A percentile compares a stretch with the other conserved stretches of the same genome.
Evolutionary conservation across 2,329 filamentous ascomycete genomes (phyloP).

Genomic region (Cercospora sesami): DNA sequence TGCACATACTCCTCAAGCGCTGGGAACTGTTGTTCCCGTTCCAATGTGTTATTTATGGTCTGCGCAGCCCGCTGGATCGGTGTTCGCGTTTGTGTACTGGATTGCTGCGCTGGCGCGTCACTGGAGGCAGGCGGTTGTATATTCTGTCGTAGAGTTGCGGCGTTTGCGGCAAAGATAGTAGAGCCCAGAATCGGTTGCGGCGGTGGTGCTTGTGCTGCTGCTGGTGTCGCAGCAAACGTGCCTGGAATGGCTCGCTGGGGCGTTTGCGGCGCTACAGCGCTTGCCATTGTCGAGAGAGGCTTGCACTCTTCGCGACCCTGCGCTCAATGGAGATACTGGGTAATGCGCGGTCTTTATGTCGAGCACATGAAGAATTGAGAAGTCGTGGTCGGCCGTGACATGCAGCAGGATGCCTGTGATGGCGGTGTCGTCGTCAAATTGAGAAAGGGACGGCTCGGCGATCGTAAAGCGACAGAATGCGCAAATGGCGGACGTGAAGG

Average conservation of each 20-base stretch:
- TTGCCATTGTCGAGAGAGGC: constrained; percentile 29
- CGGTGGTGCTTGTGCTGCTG: constrained; percentile 39
- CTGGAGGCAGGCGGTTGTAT: constrained; percentile 25
- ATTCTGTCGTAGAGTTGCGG: constrained; percentile 33
- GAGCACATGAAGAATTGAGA: constrained; percentile 4
- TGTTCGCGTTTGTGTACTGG: constrained; percentile 19
- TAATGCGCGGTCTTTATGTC: neutral
- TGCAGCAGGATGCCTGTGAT: constrained; percentile 7
- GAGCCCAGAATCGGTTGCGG: constrained; percentile 14
- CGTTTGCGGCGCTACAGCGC: constrained; percentile 46
- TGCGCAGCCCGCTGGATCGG: constrained; percentile 77
- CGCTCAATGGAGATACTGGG: neutral
- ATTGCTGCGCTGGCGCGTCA: constrained; percentile 18
- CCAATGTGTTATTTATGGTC: constrained; percentile 78
- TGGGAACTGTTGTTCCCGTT: constrained; percentile 76
- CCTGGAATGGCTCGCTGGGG: constrained; percentile 73
- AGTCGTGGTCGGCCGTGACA: constrained; percentile 12
- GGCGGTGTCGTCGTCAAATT: neutral
- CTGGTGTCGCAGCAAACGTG: constrained; percentile 74
- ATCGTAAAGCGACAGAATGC: neutral
- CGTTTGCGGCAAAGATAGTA: constrained; percentile 39
- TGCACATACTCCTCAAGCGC: constrained; percentile 86
- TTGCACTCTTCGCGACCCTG: neutral
- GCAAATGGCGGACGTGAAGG: neutral
- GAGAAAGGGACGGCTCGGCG: neutral